Evolutionary conservation across 78 protist genomes (phyloP).

Genomic region (Mantamonas sphyraenae): DNA sequence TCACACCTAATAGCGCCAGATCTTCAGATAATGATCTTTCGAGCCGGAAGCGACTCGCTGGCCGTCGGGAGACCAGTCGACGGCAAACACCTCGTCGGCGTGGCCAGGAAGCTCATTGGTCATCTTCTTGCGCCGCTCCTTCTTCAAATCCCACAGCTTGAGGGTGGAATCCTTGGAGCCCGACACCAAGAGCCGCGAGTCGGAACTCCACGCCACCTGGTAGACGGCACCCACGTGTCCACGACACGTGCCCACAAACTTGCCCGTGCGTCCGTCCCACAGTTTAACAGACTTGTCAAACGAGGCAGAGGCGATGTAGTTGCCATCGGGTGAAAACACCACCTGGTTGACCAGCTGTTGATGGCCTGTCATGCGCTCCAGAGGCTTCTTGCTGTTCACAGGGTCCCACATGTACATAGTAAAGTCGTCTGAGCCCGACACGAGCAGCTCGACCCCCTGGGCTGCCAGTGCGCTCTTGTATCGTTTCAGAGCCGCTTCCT

Average conservation of each 20-base stretch:
- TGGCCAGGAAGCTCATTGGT: constrained; percentile 94
- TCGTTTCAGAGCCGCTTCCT: constrained; percentile 44
- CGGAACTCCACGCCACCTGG: constrained; percentile 91
- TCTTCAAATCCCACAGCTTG: constrained; percentile 72
- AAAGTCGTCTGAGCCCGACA: constrained; percentile 89
- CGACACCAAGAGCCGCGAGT: constrained; percentile 75
- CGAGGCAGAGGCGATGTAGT: constrained; percentile 85
- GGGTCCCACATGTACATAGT: constrained; percentile 94
- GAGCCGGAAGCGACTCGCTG: constrained; percentile 81
- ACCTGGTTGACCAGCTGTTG: constrained; percentile 63
- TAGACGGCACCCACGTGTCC: constrained; percentile 97
- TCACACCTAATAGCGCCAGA: no score
- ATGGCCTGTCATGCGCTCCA: constrained; percentile 85
- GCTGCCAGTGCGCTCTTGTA: constrained; percentile 33
- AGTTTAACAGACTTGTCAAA: constrained; percentile 92
- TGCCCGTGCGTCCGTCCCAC: constrained; percentile 84
- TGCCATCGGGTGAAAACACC: constrained; percentile 89
- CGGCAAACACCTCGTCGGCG: constrained; percentile 88
- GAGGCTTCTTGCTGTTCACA: constrained; percentile 48
- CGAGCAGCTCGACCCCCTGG: constrained; percentile 60
- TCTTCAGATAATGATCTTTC: constrained; percentile 78
- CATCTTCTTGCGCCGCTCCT: constrained; percentile 38
- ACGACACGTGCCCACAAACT: constrained; percentile 71
- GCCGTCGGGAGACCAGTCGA: constrained; percentile 98
- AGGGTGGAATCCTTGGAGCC: constrained; percentile 90